phyloP scores from a whole-genome alignment of 2,329 filamentous ascomycete genomes.

The Trichoderma endophyticum region DNA sequence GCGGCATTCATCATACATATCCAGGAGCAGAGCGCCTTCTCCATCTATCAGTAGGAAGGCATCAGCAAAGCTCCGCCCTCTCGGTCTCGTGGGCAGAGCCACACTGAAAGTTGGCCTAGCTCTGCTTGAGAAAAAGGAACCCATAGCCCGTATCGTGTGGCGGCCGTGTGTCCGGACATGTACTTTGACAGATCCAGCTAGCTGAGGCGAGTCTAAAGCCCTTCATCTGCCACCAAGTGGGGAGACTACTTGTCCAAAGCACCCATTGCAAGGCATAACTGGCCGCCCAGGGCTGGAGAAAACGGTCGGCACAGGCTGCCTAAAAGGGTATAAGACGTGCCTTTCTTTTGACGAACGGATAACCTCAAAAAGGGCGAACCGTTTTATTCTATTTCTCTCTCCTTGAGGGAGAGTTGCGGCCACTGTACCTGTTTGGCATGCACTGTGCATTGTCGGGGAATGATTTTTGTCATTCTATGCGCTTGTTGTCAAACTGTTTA shows the following conservation, averaged over 20 bases:
- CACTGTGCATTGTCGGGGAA: not conserved
- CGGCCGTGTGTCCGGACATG: not conserved
- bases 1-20: not conserved
- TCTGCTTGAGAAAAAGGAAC: not conserved
- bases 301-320: conserved; percentile 11
- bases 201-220: not conserved
- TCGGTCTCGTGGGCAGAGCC: not conserved
- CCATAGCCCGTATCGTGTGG: not conserved
- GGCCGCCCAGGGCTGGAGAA: not conserved
- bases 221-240: conserved; percentile 6
- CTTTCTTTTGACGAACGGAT: not conserved
- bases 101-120: not conserved
- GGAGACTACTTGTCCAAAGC: not conserved
- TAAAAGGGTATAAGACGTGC: conserved; percentile 6
- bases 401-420: not conserved
- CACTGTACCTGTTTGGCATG: not conserved
- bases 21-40: not conserved
- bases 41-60: not conserved
- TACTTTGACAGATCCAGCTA: conserved; percentile 6
- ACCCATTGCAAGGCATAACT: not conserved
- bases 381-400: not conserved
- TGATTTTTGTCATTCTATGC: not conserved
- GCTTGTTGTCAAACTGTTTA: not conserved
- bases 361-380: not conserved
- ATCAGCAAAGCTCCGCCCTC: not conserved